Base-by-base conservation (phyloP, 345 rosid species). In the Corchorus capsularis region DNA sequence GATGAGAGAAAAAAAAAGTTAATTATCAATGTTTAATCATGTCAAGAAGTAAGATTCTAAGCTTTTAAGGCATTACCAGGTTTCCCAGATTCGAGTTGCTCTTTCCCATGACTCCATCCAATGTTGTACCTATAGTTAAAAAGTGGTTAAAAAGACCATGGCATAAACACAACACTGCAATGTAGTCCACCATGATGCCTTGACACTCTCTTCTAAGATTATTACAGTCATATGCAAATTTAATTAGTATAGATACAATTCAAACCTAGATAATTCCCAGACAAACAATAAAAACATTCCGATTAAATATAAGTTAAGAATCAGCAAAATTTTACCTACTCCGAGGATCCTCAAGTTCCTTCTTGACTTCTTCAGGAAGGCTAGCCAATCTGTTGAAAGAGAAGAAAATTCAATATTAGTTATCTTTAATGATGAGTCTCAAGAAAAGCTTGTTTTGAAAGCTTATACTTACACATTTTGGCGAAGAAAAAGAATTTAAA, bases 101-200 rank as follows among this genome's bases (percentile, higher is more conserved):
- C 99, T 78, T 93, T 91, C 63, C 97, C 98, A 88, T 93, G 99
- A 81, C 98, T 95, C 98, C 98, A 95, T 72, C 99, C 99, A 65
- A 89, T 91, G 81, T 89, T 93, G 75, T 90, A 95, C 90, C 99
- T 94, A 55, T 47, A 77, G n/a, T 67, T 20, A 39, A 54, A 56
- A 64, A 27, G 46, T 57, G 4, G 64, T 37, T n/a, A 59, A 55
- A 55, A 35, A 27, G 7, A 72, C 56, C 15, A 52, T 9, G 43
- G 20, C 37, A 19, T 15, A 20, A 20, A 77, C 39, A 16, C 69
- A 73, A 19, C 43, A 47, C 14, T 14, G 20, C 17, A 39, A 53
- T 52, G 70, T 6, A 55, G 22, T 72, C 76, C 77, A 62, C n/a
- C 53, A 47, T 53, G 39, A 74, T 72, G 45, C n/a, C 61, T 47